Percentiles rank a stretch among this genome's conserved stretches.
Evolutionary conservation across 148 eudicot species (phyloP).

Genomic region (Vaccinium darrowii): DNA sequence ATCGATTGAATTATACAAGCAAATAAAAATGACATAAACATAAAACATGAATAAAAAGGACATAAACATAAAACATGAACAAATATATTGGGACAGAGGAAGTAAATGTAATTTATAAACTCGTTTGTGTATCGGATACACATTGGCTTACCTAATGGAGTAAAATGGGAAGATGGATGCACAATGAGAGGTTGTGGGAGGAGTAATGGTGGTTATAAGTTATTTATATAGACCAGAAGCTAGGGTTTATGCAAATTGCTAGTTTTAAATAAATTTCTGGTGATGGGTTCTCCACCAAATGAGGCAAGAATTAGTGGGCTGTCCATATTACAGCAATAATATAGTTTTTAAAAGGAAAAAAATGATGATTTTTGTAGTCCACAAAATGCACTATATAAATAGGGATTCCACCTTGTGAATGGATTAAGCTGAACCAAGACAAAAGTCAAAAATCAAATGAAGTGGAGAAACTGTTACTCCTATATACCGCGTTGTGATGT

Average conservation of each 20-base stretch:
- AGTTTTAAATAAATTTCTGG: neutral
- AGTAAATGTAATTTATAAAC: neutral
- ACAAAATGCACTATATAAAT: constrained; percentile 1
- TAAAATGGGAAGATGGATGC: neutral
- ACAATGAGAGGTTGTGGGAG: neutral
- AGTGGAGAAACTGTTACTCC: constrained; percentile 6
- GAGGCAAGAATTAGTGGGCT: constrained; percentile 29
- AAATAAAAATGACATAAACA: too few relatives aligned
- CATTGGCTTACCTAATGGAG: neutral
- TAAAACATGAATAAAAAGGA: too few relatives aligned
- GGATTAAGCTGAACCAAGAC: neutral
- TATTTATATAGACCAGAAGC: constrained; percentile 13
- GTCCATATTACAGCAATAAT: neutral
- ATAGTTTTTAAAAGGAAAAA: neutral
- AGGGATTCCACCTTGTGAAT: constrained; percentile 16
- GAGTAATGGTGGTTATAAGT: neutral
- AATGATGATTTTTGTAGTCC: neutral
- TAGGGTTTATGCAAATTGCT: constrained; percentile 16
- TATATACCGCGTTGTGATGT: neutral
- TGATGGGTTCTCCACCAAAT: constrained; percentile 23
- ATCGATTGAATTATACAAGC: too few relatives aligned
- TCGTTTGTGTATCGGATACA: neutral
- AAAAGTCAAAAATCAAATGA: constrained; percentile 2
- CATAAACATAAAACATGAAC: too few relatives aligned
- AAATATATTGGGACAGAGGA: too few relatives aligned